Conservation (phyloP, 345 rosid genomes). For the Syzygium aromaticum region DNA sequence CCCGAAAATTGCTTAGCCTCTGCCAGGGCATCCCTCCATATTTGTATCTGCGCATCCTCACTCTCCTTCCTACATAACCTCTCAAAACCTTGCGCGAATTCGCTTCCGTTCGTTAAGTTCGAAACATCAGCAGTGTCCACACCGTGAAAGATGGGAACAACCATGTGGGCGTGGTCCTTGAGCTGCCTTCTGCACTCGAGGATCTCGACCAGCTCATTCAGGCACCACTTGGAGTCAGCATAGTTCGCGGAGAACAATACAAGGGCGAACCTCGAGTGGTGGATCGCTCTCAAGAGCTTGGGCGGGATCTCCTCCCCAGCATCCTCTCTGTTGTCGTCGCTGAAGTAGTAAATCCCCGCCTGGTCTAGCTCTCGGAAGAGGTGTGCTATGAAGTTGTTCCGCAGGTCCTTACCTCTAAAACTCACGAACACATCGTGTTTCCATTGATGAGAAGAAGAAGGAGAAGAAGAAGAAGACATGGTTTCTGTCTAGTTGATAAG, state of each 20-base stretch:
- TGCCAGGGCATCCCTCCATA: not conserved
- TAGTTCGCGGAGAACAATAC: not conserved
- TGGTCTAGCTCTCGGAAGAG: not conserved
- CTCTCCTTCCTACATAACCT: not conserved
- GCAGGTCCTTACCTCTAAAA: not conserved
- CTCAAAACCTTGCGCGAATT: not conserved
- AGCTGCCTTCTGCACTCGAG: not conserved
- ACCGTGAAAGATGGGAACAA: slow-evolving; percentile 2
- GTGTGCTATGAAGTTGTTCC: not conserved
- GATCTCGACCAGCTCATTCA: slow-evolving; percentile 4
- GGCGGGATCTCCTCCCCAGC: not conserved
- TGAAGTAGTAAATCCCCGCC: not conserved
- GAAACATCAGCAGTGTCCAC: not conserved
- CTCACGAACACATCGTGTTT: not conserved
- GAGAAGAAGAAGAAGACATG: not conserved
- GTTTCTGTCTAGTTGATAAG: not conserved
- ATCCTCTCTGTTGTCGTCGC: not conserved
- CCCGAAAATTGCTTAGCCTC: not conserved
- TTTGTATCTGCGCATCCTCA: not conserved
- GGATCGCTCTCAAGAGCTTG: not conserved
- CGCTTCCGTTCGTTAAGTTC: not conserved
- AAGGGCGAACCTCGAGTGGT: not conserved
- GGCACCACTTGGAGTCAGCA: slow-evolving; percentile 5
- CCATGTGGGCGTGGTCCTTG: not conserved
- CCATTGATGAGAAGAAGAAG: not conserved